Base-by-base conservation (phyloP, 1,284 basidiomycete species). In the Malassezia psittaci region DNA sequence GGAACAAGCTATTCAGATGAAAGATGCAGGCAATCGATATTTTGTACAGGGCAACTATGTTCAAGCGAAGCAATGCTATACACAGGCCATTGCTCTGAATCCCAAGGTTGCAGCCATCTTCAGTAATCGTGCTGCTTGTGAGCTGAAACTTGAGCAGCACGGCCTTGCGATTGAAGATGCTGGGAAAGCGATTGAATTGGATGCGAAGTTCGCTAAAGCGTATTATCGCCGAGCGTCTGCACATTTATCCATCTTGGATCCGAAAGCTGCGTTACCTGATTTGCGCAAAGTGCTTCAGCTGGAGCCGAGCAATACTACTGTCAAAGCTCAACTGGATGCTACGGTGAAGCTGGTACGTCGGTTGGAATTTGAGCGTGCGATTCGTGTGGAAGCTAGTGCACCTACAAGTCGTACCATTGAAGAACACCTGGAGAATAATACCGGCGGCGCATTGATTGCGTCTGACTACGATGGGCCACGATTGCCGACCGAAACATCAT, bases 191-290 rank as follows among this genome's bases (percentile, higher is more conserved):
- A 87, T 98, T 58, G 80, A 85, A 62, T 78, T 96, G 61, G 89
- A 98, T 76, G 82, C 87, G 1, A 85, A 83, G 66, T 96, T 94
- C 74, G 85, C 85, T 54, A 98, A 98, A 75, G 89, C 88, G 0
- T 90, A 86, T 73, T 90, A 86, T 71, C 87, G 90, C 60, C 86
- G 94, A 48, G 93, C 88, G 47, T 85, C 86, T 65, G 94, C 90
- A 62, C 83, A 93, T 68, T 81, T 99, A 56, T 87, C 93, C 70
- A 87, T 90, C 51, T 77, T 96, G 57, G 64, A 74, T 16, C 69
- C 68, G 21, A 69, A 71, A 51, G 49, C 62, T 9, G 71, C 71
- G 4, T 50, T 74, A 5, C 66, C 68, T 13, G 71, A 74, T 42
- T 61, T 74, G 37, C 54, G 54, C 32, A 60, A 66, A 57, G 84